These are phyloP conservation scores for Rhodotorula sp. DNA, from an alignment of 1,284 basidiomycete species.

Conservation along the genomic window DNA sequence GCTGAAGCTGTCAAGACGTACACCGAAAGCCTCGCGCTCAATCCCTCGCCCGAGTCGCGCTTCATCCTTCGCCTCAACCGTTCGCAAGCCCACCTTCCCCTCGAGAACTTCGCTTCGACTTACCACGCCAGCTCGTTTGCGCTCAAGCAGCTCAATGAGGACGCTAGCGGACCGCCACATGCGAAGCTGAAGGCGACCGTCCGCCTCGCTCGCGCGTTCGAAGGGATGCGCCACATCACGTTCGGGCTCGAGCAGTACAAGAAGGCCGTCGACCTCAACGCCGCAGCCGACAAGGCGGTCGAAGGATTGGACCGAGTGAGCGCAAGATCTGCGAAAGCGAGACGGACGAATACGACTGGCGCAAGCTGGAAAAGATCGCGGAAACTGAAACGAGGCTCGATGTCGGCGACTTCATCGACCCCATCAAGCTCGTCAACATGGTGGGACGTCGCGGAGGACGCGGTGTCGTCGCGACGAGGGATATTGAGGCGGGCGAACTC, in stretches of 20 bases:
- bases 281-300: not conserved
- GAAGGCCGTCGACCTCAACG: not conserved
- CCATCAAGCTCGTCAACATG: not conserved
- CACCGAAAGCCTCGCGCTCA: not conserved
- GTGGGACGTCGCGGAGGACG: constrained; percentile 11
- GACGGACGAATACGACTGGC: not conserved
- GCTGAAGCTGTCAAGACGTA: constrained; percentile 5
- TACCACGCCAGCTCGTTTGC: not conserved
- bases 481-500: constrained; percentile 15
- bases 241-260: not conserved
- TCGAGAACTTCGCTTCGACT: not conserved
- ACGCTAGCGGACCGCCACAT: not conserved
- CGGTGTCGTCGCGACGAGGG: constrained; percentile 19
- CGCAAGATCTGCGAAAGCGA: not conserved
- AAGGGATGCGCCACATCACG: not conserved
- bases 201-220: constrained; percentile 7
- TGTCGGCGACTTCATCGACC: constrained; percentile 16
- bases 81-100: constrained; percentile 11
- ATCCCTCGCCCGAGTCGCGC: not conserved
- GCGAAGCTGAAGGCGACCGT: not conserved
- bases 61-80: constrained; percentile 19
- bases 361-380: not conserved
- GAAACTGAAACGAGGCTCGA: not conserved
- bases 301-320: not conserved
- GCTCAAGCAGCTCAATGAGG: not conserved